Evolutionary conservation across 768 basidiomycete genomes (phyloP).

Genomic region (Boletus patriciae): DNA sequence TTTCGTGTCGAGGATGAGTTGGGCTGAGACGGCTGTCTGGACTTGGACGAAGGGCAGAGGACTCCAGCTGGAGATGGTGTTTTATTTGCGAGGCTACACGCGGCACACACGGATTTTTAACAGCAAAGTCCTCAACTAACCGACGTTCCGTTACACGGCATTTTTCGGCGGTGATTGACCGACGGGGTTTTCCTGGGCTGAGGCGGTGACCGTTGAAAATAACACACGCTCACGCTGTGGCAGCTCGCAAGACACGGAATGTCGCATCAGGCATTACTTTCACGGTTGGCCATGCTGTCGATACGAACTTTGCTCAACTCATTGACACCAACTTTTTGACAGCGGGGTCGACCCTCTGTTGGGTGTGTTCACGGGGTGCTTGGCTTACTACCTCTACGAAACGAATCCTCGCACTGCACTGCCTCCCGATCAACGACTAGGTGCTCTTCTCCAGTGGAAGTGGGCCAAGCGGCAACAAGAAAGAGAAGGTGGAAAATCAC

Average conservation of each 20-base stretch:
- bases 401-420: constrained; percentile 73
- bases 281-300: constrained; percentile 27
- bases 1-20: constrained; percentile 22
- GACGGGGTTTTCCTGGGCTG: not conserved
- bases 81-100: constrained; percentile 5
- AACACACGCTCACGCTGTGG: not conserved
- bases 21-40: not conserved
- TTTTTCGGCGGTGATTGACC: constrained; percentile 24
- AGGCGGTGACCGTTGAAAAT: not conserved
- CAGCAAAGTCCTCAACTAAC: constrained; percentile 16
- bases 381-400: constrained; percentile 82
- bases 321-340: constrained; percentile 14
- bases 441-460: constrained; percentile 65
- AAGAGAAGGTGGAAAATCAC: constrained; percentile 1
- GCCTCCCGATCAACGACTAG: constrained; percentile 53
- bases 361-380: constrained; percentile 72
- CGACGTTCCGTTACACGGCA: constrained; percentile 29
- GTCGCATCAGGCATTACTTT: constrained; percentile 42
- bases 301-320: not conserved
- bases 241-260: constrained; percentile 27
- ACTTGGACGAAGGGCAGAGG: constrained; percentile 5
- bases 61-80: not conserved
- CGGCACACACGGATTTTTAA: constrained; percentile 27
- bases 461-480: constrained; percentile 43
- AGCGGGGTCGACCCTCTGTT: constrained; percentile 72